phyloP scores from a whole-genome alignment of 768 basidiomycete species.

The Krasilnikovozyma curviuscula region DNA sequence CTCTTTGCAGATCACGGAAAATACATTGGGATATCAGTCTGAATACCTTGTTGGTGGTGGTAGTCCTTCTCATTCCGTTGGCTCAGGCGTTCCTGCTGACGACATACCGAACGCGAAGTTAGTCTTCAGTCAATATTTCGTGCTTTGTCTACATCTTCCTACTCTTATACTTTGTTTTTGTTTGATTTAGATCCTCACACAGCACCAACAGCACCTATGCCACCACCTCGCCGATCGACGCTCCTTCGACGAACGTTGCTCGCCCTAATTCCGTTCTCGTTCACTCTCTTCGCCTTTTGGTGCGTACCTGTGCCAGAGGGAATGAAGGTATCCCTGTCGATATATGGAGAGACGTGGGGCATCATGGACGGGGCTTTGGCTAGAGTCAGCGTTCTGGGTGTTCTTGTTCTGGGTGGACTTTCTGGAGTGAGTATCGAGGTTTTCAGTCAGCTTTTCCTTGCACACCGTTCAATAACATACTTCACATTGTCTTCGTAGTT shows the following conservation, averaged over 20 bases:
- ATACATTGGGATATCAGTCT: constrained; percentile 53
- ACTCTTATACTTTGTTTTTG: constrained; percentile 51
- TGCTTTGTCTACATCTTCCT: constrained; percentile 33
- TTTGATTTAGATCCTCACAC: constrained; percentile 19
- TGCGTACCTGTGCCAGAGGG: background rate
- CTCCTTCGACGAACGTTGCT: background rate
- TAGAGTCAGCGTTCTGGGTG: constrained; percentile 56
- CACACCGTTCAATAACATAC: no score
- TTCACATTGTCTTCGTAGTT: no score
- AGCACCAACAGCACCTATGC: background rate
- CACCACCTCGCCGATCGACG: background rate
- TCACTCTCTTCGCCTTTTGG: background rate
- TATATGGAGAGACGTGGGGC: constrained; percentile 21
- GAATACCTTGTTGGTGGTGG: constrained; percentile 37
- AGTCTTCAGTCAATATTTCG: background rate
- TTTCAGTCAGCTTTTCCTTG: no score
- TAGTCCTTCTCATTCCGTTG: constrained; percentile 51
- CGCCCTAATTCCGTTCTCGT: background rate
- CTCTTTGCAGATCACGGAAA: constrained; percentile 36
- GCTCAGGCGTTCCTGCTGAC: constrained; percentile 22
- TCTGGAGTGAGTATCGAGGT: constrained; percentile 69
- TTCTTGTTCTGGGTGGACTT: constrained; percentile 53
- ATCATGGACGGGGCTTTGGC: constrained; percentile 36
- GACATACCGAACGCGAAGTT: constrained; percentile 11
- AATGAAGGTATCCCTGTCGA: constrained; percentile 9